Base-by-base conservation (phyloP, 2,329 filamentous ascomycete species). In the Sporothrix pseudoabietina region DNA sequence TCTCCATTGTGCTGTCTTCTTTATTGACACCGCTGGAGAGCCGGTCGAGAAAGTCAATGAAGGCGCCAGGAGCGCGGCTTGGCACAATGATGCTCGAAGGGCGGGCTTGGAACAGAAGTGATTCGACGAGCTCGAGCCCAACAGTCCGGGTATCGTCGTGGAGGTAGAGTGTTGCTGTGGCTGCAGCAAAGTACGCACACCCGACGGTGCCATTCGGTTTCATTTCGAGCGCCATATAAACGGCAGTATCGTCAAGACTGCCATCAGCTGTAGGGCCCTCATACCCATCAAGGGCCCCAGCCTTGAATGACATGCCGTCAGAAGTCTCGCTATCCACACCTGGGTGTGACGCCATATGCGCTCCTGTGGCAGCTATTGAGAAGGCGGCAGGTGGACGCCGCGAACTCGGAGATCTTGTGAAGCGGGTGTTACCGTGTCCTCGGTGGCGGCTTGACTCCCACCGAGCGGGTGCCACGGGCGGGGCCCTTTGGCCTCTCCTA, bases 181-280 rank as follows among this genome's bases (percentile, higher is more conserved):
- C 83, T 6, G 90, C 89, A 65, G 91, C 84, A 79, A 95, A 97
- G 79, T 95, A 97, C 63, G 93, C 91, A 80, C 94, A 98, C 0
- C 95, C 95, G 22, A 97, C 85, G 0, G 87, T 90, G 0, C 88
- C 89, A 41, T 88, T 87, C n/a, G 90, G 87, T 75, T 87, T 89
- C 79, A 95, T 85, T 74, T 97, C 90, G 32, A 97, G 84, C 0
- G 93, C 92, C 89, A 97, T 93, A 73, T 97, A 87, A 35, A 94
- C 82, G 19, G 44, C 7, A 49, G 4, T 39, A 14, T 30, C 16
- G n/a, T 49, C 47, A 35, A 3, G 65, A 26, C 16, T 6, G 9
- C 30, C 16, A 10, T 35, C 12, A n/a, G 22, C 10, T 65, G 22
- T 32, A 61, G 32, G 32, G 32, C 32, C 32, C n/a, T 1, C n/a